A percentile compares a stretch with the other conserved stretches of the same genome.
Evolutionary conservation across 2,329 filamentous ascomycete species (phyloP).

Genomic region (Clarireedia homoeocarpa): DNA sequence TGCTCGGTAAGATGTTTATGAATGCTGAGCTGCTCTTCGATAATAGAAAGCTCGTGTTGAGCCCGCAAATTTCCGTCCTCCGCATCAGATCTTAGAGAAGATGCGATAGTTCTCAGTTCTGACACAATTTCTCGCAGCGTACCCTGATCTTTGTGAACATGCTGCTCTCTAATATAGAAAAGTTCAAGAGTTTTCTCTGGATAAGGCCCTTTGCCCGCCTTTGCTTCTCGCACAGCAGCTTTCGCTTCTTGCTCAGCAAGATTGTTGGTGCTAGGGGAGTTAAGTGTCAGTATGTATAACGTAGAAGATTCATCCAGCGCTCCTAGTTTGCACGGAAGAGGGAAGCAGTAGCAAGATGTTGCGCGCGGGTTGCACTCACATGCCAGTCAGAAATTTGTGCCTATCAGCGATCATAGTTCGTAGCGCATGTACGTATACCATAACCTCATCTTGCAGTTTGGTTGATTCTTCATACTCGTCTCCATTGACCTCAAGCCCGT

Average conservation of each 20-base stretch:
- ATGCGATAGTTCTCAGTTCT: conserved; percentile 58
- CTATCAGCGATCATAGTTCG: conserved; percentile 73
- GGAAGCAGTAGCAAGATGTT: no score
- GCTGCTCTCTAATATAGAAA: conserved; percentile 36
- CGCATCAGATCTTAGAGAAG: conserved; percentile 50
- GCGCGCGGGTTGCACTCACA: conserved; percentile 27
- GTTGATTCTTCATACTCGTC: conserved; percentile 87
- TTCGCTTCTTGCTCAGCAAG: conserved; percentile 65
- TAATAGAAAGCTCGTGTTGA: conserved; percentile 55
- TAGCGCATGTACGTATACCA: conserved; percentile 75
- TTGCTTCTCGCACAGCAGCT: conserved; percentile 50
- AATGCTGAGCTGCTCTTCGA: conserved; percentile 52
- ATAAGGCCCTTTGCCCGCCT: conserved; percentile 58
- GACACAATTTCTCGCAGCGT: conserved; percentile 66
- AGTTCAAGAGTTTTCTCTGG: conserved; percentile 54
- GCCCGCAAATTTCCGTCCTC: conserved; percentile 46
- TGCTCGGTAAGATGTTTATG: conserved; percentile 47
- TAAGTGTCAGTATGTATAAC: no score
- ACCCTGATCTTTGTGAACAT: conserved; percentile 45
- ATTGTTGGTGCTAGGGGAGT: conserved; percentile 43
- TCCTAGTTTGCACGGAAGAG: no score
- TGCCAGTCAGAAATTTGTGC: conserved; percentile 66
- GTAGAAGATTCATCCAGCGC: no score
- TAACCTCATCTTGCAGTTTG: conserved; percentile 79
- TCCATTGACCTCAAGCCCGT: conserved; percentile 66